Conservation (phyloP, 352 stramenopile genomes). For the Bremia lactucae region DNA sequence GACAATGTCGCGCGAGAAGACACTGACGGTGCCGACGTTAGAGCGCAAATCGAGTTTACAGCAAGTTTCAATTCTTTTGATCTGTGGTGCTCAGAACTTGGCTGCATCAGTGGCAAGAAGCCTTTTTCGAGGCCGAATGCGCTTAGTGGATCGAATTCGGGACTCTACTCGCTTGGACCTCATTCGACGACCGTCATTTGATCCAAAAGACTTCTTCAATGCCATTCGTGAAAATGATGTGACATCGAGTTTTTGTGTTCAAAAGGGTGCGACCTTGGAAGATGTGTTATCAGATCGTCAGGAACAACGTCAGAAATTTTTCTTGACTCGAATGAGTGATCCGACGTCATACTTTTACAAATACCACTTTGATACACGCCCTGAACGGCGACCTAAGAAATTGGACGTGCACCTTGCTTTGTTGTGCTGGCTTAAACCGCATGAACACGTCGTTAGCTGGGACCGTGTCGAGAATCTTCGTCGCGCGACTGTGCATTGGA, state of each 20-base stretch:
- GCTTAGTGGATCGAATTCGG: constrained; percentile 39
- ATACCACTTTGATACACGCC: constrained; percentile 70
- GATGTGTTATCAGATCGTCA: constrained; percentile 62
- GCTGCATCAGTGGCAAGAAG: constrained; percentile 60
- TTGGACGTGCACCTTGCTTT: constrained; percentile 42
- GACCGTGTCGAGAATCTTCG: constrained; percentile 74
- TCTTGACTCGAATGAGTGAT: constrained; percentile 70
- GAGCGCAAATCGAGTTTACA: constrained; percentile 34
- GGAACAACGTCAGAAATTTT: constrained; percentile 63
- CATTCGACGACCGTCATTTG: constrained; percentile 48
- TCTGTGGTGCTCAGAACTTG: constrained; percentile 64
- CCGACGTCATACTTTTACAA: constrained; percentile 88
- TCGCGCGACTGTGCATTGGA: constrained; percentile 61
- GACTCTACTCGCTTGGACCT: constrained; percentile 55
- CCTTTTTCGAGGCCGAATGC: constrained; percentile 59
- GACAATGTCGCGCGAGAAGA: constrained; percentile 6
- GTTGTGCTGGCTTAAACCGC: constrained; percentile 66
- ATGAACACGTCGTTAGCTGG: constrained; percentile 81
- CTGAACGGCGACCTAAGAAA: constrained; percentile 57
- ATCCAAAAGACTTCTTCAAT: constrained; percentile 68
- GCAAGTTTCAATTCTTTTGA: constrained; percentile 65
- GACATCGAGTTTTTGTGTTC: constrained; percentile 68
- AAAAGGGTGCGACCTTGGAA: constrained; percentile 67
- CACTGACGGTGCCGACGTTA: constrained; percentile 8
- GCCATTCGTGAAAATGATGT: constrained; percentile 73